Percentiles rank a stretch among this genome's conserved stretches.
phyloP scores from a whole-genome alignment of 164 flowering plant species.

The Kalanchoe fedtschenkoi region DNA sequence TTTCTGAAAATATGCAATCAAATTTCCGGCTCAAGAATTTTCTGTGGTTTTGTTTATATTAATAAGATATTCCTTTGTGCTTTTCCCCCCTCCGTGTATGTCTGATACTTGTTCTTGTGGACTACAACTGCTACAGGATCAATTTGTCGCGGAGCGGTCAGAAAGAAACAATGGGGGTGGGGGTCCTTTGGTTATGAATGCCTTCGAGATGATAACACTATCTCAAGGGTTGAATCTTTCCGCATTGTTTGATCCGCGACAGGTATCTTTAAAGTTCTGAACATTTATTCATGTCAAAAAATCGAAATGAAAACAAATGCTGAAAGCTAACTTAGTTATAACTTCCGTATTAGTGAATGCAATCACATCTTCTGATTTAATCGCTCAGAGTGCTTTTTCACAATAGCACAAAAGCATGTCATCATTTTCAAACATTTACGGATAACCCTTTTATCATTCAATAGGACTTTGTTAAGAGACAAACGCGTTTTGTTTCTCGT shows the following conservation, averaged over 20 bases:
- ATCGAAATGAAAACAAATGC: background rate
- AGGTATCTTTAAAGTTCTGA: conserved; percentile 34
- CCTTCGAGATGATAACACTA: conserved; percentile 96
- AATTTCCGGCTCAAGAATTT: no score
- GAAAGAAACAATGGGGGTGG: conserved; percentile 28
- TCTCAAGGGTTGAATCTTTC: conserved; percentile 94
- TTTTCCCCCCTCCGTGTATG: background rate
- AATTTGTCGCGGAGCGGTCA: conserved; percentile 63
- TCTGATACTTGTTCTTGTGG: background rate
- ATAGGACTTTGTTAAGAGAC: conserved; percentile 82
- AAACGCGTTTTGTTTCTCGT: conserved; percentile 92
- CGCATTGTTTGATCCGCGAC: conserved; percentile 79
- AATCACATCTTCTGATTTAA: background rate
- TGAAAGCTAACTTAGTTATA: background rate
- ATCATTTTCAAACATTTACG: background rate
- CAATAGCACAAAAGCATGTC: background rate
- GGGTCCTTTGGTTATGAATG: conserved; percentile 92
- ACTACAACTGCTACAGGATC: conserved; percentile 39
- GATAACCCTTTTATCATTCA: conserved; percentile 4
- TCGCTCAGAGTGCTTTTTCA: background rate
- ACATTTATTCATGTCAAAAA: background rate
- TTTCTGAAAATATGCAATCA: background rate
- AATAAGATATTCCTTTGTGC: background rate
- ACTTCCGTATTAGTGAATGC: background rate
- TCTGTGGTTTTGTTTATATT: no score